Conservation (phyloP, 1,284 basidiomycete species). For the Tilletia indica region DNA sequence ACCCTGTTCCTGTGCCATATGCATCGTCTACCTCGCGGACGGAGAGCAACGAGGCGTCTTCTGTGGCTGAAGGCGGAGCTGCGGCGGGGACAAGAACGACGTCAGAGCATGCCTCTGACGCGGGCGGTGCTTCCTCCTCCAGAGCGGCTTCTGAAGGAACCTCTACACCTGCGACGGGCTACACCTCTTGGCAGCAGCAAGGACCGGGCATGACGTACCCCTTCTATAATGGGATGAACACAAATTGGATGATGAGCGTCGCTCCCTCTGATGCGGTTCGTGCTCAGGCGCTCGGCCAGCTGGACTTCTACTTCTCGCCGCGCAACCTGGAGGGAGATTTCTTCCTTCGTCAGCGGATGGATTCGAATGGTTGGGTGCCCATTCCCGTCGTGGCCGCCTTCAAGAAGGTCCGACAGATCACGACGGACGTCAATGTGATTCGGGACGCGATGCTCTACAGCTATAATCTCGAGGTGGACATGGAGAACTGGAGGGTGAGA, state of each 20-base stretch:
- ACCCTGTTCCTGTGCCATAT: slow-evolving; percentile 16
- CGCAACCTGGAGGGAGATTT: slow-evolving; percentile 47
- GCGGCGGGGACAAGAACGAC: not conserved
- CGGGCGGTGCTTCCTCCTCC: not conserved
- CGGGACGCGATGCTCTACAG: slow-evolving; percentile 35
- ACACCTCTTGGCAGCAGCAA: not conserved
- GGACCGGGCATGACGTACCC: not conserved
- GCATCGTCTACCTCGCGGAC: not conserved
- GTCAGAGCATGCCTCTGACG: not conserved
- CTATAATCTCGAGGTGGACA: slow-evolving; percentile 37
- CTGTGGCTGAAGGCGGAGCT: not conserved
- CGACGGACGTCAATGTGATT: slow-evolving; percentile 27
- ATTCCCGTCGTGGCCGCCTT: slow-evolving; percentile 39
- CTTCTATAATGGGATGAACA: not conserved
- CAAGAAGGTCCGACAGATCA: slow-evolving; percentile 37
- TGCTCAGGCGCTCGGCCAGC: slow-evolving; percentile 31
- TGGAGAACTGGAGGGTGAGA: slow-evolving; percentile 29
- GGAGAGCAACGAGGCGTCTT: slow-evolving; percentile 1
- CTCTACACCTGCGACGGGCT: not conserved
- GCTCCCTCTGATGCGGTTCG: slow-evolving; percentile 29
- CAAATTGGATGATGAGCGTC: slow-evolving; percentile 4
- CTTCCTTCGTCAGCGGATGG: slow-evolving; percentile 48
- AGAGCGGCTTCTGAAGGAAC: not conserved
- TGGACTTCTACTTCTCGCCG: slow-evolving; percentile 53
- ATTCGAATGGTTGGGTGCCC: slow-evolving; percentile 43